Conservation (phyloP, 2,329 filamentous ascomycete species). For the Chrysosporium keratinophilum region DNA sequence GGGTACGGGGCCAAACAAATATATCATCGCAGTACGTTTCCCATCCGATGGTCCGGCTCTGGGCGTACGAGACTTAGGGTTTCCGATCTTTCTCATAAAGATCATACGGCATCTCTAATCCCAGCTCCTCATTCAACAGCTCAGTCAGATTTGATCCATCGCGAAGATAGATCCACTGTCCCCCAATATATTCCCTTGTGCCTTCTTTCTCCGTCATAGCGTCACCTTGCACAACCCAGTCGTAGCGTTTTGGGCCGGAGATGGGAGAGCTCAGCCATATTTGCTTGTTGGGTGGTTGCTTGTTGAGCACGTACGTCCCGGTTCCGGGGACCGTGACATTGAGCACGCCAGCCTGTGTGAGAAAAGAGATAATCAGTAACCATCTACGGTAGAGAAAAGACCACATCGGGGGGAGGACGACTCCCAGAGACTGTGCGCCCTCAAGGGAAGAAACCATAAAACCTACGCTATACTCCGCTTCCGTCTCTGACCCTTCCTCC, state of each 20-base stretch:
- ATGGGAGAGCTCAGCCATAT: conserved; percentile 93
- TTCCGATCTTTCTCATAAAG: conserved; percentile 21
- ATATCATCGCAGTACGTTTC: not conserved
- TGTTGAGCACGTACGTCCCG: conserved; percentile 91
- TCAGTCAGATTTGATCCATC: conserved; percentile 68
- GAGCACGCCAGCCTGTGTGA: conserved; percentile 66
- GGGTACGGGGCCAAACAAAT: not conserved
- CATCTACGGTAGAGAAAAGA: not conserved
- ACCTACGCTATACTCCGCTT: conserved; percentile 80
- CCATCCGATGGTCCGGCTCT: not conserved
- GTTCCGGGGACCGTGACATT: conserved; percentile 58
- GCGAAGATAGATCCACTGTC: conserved; percentile 78
- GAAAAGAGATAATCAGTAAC: not conserved
- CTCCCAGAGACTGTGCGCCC: not conserved
- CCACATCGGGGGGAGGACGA: too few relatives aligned
- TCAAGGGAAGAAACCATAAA: not conserved
- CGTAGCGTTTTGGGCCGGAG: conserved; percentile 86
- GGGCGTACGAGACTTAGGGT: not conserved
- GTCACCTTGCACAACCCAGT: conserved; percentile 68
- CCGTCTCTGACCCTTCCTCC: conserved; percentile 62
- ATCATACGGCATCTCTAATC: conserved; percentile 47
- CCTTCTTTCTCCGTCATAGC: conserved; percentile 70
- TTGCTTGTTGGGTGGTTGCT: conserved; percentile 93
- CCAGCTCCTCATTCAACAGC: conserved; percentile 65
- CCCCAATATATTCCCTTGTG: conserved; percentile 41